Evolutionary conservation across 192 early-diverging fungal genomes (phyloP).

Genomic region (Coemansia brasiliensis): DNA sequence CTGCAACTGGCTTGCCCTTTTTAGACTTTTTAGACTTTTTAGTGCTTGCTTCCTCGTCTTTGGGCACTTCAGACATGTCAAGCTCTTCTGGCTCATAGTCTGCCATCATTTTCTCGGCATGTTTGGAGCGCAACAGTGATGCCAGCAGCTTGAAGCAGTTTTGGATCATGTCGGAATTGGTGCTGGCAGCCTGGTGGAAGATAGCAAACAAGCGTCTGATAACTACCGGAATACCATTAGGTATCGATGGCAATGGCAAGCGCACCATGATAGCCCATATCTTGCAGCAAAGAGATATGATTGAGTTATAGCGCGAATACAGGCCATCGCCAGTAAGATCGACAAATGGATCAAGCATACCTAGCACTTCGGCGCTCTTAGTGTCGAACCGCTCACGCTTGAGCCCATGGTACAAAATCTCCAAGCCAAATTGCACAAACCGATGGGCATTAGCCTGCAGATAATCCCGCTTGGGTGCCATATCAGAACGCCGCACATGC

Average conservation of each 20-base stretch:
- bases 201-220: slow-evolving; percentile 79
- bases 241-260: slow-evolving; percentile 70
- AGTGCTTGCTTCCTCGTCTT: not conserved
- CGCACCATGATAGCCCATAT: slow-evolving; percentile 73
- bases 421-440: slow-evolving; percentile 92
- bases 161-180: slow-evolving; percentile 71
- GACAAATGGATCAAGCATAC: slow-evolving; percentile 80
- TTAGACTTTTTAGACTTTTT: slow-evolving; percentile 19
- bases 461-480: slow-evolving; percentile 65
- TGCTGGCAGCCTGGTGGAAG: slow-evolving; percentile 63
- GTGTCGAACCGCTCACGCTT: slow-evolving; percentile 60
- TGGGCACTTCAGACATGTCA: not conserved
- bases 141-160: slow-evolving; percentile 80
- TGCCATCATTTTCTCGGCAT: slow-evolving; percentile 63
- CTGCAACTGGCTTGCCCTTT: slow-evolving; percentile 6
- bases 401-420: slow-evolving; percentile 74
- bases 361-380: slow-evolving; percentile 59
- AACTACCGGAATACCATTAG: slow-evolving; percentile 66
- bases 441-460: slow-evolving; percentile 83
- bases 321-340: slow-evolving; percentile 75
- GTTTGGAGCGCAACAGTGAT: slow-evolving; percentile 74
- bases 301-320: slow-evolving; percentile 76
- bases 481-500: slow-evolving; percentile 64
- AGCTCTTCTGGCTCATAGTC: slow-evolving; percentile 29
- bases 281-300: slow-evolving; percentile 68